These are phyloP conservation scores for Leccinum subtestaceum DNA, from an alignment of 768 basidiomycete species.

Conservation along the genomic window DNA sequence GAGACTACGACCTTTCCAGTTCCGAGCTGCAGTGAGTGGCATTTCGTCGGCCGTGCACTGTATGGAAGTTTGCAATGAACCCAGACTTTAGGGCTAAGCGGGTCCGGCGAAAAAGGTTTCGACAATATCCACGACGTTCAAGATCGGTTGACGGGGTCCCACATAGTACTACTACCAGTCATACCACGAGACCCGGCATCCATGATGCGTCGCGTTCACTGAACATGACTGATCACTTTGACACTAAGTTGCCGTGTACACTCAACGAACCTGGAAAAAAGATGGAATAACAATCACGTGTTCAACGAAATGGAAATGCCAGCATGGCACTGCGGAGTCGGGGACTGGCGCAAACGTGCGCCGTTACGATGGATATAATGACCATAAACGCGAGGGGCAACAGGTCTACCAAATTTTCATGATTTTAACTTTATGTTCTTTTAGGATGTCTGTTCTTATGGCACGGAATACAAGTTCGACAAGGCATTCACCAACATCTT, in stretches of 20 bases:
- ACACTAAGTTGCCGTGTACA: no score
- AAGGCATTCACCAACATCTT: neutral
- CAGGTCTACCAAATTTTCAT: neutral
- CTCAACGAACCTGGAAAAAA: no score
- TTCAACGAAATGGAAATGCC: no score
- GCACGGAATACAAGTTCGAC: neutral
- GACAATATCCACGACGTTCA: conserved; percentile 29
- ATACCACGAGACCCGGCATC: neutral
- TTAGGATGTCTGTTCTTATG: neutral
- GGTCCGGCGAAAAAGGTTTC: conserved; percentile 33
- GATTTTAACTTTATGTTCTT: neutral
- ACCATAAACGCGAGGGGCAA: neutral
- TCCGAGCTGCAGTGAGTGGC: conserved; percentile 24
- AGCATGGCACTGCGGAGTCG: no score
- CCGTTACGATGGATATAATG: neutral
- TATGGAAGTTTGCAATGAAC: neutral
- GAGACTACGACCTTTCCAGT: conserved; percentile 14
- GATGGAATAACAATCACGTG: no score
- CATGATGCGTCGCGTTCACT: no score
- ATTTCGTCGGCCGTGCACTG: neutral
- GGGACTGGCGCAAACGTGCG: no score
- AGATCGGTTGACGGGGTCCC: conserved; percentile 21
- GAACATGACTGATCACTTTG: no score
- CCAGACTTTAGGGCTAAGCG: conserved; percentile 31
- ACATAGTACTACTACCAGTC: neutral